phyloP scores from a whole-genome alignment of 331 rosid species.

The Stylosanthes scabra region DNA sequence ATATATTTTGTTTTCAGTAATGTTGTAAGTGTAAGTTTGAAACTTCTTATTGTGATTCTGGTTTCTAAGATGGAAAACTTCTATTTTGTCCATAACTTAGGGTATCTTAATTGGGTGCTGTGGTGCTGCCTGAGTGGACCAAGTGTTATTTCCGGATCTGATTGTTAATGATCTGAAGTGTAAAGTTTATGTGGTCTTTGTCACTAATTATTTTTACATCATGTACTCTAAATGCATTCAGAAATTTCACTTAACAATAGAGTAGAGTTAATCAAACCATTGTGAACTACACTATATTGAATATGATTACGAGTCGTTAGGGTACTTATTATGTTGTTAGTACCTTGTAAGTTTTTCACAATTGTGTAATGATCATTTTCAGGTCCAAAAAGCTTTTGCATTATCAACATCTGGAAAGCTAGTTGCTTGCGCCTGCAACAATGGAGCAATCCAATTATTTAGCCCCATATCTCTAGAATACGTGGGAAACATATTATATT shows the following conservation, averaged over 20 bases:
- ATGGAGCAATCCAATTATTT: slow-evolving; percentile 66
- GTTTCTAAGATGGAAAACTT: slow-evolving; percentile 29
- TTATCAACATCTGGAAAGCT: slow-evolving; percentile 62
- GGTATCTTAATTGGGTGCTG: slow-evolving; percentile 15
- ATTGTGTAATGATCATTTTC: slow-evolving; percentile 37
- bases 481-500: slow-evolving; percentile 57
- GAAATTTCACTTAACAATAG: not conserved
- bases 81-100: not conserved
- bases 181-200: not conserved
- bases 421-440: slow-evolving; percentile 83
- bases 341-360: slow-evolving; percentile 29
- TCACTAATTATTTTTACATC: not conserved
- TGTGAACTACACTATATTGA: slow-evolving; percentile 14
- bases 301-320: slow-evolving; percentile 33
- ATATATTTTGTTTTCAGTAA: not conserved
- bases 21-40: slow-evolving; percentile 24
- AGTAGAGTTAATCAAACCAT: slow-evolving; percentile 22
- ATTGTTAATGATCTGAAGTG: slow-evolving; percentile 6
- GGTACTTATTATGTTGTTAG: slow-evolving; percentile 8
- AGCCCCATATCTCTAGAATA: slow-evolving; percentile 56
- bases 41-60: slow-evolving; percentile 22
- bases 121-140: not conserved
- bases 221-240: not conserved
- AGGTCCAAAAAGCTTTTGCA: slow-evolving; percentile 75
- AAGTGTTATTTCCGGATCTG: slow-evolving; percentile 7